These are phyloP conservation scores for Sorghum bicolor DNA, from an alignment of 176 grass and related monocot species.

Conservation along the genomic window DNA sequence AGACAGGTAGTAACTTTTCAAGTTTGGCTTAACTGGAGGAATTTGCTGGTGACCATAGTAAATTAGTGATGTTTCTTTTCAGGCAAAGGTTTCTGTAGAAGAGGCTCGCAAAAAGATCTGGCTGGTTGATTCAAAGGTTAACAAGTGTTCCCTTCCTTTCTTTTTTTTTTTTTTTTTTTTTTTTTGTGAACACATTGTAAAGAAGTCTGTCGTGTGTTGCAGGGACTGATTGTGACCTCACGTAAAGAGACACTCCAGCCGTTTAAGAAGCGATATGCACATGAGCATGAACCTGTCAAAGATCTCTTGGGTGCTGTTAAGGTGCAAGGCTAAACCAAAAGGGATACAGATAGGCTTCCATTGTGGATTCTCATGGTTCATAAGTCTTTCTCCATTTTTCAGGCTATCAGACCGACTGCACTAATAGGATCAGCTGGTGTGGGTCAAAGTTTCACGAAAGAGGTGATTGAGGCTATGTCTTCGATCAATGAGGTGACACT, in stretches of 20 bases:
- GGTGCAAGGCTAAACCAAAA: constrained; percentile 44
- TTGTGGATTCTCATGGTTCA: not conserved
- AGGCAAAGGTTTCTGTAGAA: constrained; percentile 65
- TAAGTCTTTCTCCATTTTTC: not conserved
- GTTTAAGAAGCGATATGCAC: constrained; percentile 85
- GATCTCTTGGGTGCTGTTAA: constrained; percentile 71
- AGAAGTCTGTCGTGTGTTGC: not conserved
- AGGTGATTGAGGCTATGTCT: constrained; percentile 69
- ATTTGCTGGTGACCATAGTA: not conserved
- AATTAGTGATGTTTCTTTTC: constrained; percentile 16
- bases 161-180: not conserved
- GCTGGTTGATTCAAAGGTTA: constrained; percentile 93
- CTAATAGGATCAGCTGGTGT: constrained; percentile 85
- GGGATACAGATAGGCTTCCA: not conserved
- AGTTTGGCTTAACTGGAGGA: not conserved
- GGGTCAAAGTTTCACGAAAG: constrained; percentile 85
- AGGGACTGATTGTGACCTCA: constrained; percentile 88
- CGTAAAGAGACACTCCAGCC: constrained; percentile 68
- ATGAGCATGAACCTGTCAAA: constrained; percentile 76
- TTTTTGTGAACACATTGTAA: not conserved
- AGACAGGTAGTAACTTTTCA: constrained; percentile 27
- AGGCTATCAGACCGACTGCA: constrained; percentile 70
- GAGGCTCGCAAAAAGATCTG: constrained; percentile 88
- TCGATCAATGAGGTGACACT: constrained; percentile 76
- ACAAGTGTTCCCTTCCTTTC: not conserved